Evolutionary conservation across 192 early-diverging fungal genomes (phyloP).

Genomic region (Gamsiella multidivaricata): DNA sequence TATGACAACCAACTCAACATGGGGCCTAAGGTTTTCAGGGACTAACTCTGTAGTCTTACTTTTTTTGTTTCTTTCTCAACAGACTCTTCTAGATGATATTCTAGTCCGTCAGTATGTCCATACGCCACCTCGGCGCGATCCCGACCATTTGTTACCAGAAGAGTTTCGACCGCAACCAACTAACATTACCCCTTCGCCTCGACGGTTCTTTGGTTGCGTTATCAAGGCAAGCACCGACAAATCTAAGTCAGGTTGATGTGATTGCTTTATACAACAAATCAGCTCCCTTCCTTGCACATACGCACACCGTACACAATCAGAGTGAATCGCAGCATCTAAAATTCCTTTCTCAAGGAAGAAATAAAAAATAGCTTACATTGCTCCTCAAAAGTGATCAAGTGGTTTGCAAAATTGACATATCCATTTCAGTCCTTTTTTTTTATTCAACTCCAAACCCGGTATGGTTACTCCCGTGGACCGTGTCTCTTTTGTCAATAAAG

Average conservation of each 20-base stretch:
- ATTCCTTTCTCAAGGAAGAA: constrained; percentile 6
- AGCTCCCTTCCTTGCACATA: constrained; percentile 5
- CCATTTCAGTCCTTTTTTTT: too few relatives aligned
- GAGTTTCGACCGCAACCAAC: constrained; percentile 27
- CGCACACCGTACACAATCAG: background rate
- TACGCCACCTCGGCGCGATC: constrained; percentile 27
- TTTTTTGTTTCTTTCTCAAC: constrained; percentile 9
- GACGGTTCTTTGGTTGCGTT: constrained; percentile 37
- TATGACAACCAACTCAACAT: constrained; percentile 12
- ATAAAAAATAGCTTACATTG: too few relatives aligned
- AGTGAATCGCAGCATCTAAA: constrained; percentile 4
- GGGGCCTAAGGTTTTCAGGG: constrained; percentile 1
- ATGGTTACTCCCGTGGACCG: too few relatives aligned
- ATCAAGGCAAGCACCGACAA: constrained; percentile 17
- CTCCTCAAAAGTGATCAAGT: constrained; percentile 8
- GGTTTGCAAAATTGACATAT: constrained; percentile 3
- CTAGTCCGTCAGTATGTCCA: constrained; percentile 24
- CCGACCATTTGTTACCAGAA: constrained; percentile 22
- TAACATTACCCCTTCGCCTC: constrained; percentile 29
- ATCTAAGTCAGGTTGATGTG: constrained; percentile 8
- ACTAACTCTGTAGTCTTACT: constrained; percentile 13
- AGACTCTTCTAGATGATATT: constrained; percentile 16
- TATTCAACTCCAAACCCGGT: too few relatives aligned
- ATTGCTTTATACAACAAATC: background rate
- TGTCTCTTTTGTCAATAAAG: too few relatives aligned